phyloP scores from a whole-genome alignment of 179 eudicot species.

The Spergularia azorica region DNA sequence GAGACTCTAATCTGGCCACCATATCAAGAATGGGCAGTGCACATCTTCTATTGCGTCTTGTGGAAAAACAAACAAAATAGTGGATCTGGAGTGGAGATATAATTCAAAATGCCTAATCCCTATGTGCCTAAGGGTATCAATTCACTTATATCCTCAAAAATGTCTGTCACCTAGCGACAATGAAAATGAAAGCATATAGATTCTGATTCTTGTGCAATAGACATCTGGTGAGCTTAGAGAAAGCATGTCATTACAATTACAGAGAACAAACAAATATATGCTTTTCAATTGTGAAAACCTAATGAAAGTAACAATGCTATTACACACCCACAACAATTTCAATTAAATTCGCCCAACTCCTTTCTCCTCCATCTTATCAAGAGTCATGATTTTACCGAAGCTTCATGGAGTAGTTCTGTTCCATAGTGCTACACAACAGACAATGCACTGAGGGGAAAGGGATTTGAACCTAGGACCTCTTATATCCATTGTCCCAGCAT shows the following conservation, averaged over 20 bases:
- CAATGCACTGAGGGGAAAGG: not conserved
- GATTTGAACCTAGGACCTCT: not conserved
- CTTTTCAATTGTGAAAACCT: too few relatives aligned
- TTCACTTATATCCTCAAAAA: too few relatives aligned
- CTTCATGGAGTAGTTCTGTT: too few relatives aligned
- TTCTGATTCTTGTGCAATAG: not conserved
- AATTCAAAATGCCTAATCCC: not conserved
- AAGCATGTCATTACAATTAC: not conserved
- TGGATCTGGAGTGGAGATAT: not conserved
- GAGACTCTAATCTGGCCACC: not conserved
- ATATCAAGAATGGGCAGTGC: not conserved
- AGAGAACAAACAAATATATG: too few relatives aligned
- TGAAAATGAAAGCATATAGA: not conserved
- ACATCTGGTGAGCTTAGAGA: not conserved
- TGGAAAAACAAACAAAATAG: not conserved
- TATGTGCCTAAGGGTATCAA: not conserved
- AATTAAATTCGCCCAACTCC: not conserved
- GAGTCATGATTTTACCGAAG: too few relatives aligned
- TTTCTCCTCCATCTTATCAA: not conserved
- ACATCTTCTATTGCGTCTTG: not conserved
- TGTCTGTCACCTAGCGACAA: not conserved
- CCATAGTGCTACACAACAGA: too few relatives aligned
- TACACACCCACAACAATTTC: too few relatives aligned
- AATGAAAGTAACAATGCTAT: too few relatives aligned
- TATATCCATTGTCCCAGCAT: not conserved